Evolutionary conservation across 768 basidiomycete genomes (phyloP).

Genomic region (Pleurotus pulmonarius): DNA sequence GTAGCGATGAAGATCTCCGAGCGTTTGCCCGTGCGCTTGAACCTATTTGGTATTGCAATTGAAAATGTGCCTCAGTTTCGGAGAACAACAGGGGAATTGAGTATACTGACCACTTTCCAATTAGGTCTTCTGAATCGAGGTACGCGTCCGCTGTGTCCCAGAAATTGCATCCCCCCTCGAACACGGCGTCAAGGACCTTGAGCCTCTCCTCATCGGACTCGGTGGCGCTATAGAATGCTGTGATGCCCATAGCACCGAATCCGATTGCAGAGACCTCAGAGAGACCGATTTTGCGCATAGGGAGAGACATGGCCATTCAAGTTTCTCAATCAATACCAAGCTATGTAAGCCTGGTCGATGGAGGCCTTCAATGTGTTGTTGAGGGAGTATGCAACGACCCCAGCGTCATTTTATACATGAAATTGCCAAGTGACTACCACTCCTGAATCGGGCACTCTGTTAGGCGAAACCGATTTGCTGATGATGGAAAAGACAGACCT

Average conservation of each 20-base stretch:
- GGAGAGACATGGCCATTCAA: neutral
- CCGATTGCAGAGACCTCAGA: constrained; percentile 38
- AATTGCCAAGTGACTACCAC: too few species aligned
- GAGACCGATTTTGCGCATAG: constrained; percentile 29
- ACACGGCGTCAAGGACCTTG: constrained; percentile 40
- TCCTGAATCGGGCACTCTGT: too few species aligned
- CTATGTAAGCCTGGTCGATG: too few species aligned
- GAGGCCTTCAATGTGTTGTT: too few species aligned
- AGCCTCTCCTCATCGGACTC: constrained; percentile 47
- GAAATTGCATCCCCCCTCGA: constrained; percentile 36
- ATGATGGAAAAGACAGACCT: too few species aligned
- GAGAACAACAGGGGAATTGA: constrained; percentile 22
- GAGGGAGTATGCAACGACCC: too few species aligned
- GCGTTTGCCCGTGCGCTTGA: constrained; percentile 47
- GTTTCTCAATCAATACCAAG: too few species aligned
- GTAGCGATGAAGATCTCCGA: constrained; percentile 63
- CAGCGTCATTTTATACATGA: too few species aligned
- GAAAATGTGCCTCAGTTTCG: constrained; percentile 25
- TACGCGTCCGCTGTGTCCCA: constrained; percentile 48
- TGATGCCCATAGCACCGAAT: constrained; percentile 52
- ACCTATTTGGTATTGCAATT: constrained; percentile 24
- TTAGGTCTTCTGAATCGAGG: constrained; percentile 37
- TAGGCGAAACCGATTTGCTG: too few species aligned
- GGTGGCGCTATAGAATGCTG: constrained; percentile 34
- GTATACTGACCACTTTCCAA: constrained; percentile 36